These are phyloP conservation scores for Myxozyma nipponensis DNA, from an alignment of 805 yeast species.

Conservation along the genomic window DNA sequence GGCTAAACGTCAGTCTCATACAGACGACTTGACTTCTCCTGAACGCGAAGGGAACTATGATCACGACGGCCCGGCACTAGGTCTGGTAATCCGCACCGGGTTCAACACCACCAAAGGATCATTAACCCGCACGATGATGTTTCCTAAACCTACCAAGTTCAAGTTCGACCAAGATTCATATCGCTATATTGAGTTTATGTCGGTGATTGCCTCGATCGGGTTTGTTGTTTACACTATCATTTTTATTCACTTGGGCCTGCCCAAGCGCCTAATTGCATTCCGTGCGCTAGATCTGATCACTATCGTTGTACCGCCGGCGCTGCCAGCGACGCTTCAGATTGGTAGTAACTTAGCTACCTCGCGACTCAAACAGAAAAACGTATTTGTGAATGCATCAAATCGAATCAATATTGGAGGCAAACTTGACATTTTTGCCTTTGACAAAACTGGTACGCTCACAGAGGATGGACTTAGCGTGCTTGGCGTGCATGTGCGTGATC, in stretches of 20 bases:
- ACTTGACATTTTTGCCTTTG: constrained; percentile 84
- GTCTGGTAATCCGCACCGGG: constrained; percentile 84
- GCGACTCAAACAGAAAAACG: constrained; percentile 61
- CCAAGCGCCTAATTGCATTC: constrained; percentile 64
- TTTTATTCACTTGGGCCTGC: constrained; percentile 72
- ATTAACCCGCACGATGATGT: constrained; percentile 87
- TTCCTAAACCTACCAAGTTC: constrained; percentile 91
- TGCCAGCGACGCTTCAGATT: constrained; percentile 94
- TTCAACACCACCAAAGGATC: constrained; percentile 96
- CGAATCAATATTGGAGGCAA: constrained; percentile 96
- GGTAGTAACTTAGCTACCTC: constrained; percentile 91
- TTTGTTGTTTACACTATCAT: constrained; percentile 78
- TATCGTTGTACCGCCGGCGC: constrained; percentile 96
- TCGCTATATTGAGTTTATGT: constrained; percentile 93
- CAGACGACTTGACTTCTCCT: neutral
- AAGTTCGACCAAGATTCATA: constrained; percentile 93
- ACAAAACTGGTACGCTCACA: constrained; percentile 95
- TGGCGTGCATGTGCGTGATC: constrained; percentile 47
- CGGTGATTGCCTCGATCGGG: constrained; percentile 76
- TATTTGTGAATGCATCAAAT: constrained; percentile 91
- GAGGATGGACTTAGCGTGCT: constrained; percentile 93
- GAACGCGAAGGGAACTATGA: constrained; percentile 33
- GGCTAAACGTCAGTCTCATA: constrained; percentile 4
- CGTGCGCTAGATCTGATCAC: constrained; percentile 93
- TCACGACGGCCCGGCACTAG: constrained; percentile 73